phyloP scores from a whole-genome alignment of 352 stramenopile species.

The Pythium coloratum region DNA sequence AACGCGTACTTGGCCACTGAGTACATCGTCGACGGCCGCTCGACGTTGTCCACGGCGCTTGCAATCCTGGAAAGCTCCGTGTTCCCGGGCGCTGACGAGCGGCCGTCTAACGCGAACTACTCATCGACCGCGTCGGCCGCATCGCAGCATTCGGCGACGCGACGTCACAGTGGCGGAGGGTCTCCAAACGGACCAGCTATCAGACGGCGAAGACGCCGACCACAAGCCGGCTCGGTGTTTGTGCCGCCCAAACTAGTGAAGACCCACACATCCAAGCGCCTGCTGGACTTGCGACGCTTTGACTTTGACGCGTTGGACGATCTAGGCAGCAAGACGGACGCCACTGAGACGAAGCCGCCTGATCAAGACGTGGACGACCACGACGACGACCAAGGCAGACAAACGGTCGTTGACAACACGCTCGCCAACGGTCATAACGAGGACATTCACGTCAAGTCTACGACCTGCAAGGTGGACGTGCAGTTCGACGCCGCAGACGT shows the following conservation, averaged over 20 bases:
- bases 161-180: slow-evolving; percentile 11
- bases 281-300: slow-evolving; percentile 9
- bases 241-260: slow-evolving; percentile 19
- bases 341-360: not conserved
- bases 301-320: slow-evolving; percentile 11
- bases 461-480: not conserved
- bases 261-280: slow-evolving; percentile 12
- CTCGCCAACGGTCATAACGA: not conserved
- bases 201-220: not conserved
- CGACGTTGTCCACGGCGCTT: slow-evolving; percentile 16
- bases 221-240: slow-evolving; percentile 15
- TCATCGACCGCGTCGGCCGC: not conserved
- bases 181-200: not conserved
- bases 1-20: slow-evolving; percentile 7
- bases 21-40: slow-evolving; percentile 20
- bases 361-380: not conserved
- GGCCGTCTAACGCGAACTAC: slow-evolving; percentile 7
- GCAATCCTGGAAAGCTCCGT: slow-evolving; percentile 21
- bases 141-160: not conserved
- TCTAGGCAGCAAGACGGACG: not conserved
- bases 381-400: not conserved
- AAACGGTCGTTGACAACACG: not conserved
- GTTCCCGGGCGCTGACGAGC: slow-evolving; percentile 14
- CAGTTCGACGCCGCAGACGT: not conserved
- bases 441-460: not conserved